A percentile compares a stretch with the other conserved stretches of the same genome.
Conservation (phyloP, 164 flowering plant genomes). For the Berberis vulgaris region DNA sequence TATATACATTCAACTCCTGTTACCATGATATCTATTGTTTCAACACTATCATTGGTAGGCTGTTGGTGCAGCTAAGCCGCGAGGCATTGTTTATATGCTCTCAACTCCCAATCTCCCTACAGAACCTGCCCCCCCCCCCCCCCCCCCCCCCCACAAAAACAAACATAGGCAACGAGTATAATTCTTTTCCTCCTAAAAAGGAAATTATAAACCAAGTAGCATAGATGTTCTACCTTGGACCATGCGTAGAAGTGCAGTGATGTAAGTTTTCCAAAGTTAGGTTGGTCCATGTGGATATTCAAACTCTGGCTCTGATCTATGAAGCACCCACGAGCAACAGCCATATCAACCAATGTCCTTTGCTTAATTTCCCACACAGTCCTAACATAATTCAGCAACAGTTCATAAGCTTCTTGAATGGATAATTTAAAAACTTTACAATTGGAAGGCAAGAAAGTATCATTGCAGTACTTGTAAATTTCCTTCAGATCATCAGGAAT, state of each 20-base stretch:
- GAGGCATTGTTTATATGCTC: too few species aligned
- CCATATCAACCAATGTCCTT: conserved; percentile 89
- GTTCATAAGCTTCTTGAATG: not conserved
- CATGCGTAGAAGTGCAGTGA: conserved; percentile 92
- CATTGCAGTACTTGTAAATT: conserved; percentile 56
- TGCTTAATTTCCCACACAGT: conserved; percentile 99
- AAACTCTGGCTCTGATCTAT: conserved; percentile 97
- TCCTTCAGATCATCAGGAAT: conserved; percentile 63
- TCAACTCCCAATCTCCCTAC: too few species aligned
- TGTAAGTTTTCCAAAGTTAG: conserved; percentile 87
- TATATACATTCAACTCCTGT: too few species aligned
- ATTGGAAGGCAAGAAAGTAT: not conserved
- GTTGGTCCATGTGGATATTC: conserved; percentile 94
- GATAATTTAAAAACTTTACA: not conserved
- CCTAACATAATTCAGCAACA: conserved; percentile 18
- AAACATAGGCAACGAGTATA: too few species aligned
- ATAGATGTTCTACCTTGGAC: conserved; percentile 46
- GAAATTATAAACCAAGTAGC: too few species aligned
- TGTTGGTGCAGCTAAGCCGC: too few species aligned
- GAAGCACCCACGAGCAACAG: conserved; percentile 89
- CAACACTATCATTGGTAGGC: too few species aligned
- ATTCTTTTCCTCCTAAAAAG: too few species aligned
- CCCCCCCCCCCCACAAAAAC: too few species aligned
- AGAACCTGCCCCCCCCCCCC: too few species aligned
- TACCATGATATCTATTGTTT: too few species aligned